A percentile compares a stretch with the other conserved stretches of the same genome.
Conservation (phyloP, 2,329 filamentous ascomycete genomes). For the Trichoderma aggressivum region DNA sequence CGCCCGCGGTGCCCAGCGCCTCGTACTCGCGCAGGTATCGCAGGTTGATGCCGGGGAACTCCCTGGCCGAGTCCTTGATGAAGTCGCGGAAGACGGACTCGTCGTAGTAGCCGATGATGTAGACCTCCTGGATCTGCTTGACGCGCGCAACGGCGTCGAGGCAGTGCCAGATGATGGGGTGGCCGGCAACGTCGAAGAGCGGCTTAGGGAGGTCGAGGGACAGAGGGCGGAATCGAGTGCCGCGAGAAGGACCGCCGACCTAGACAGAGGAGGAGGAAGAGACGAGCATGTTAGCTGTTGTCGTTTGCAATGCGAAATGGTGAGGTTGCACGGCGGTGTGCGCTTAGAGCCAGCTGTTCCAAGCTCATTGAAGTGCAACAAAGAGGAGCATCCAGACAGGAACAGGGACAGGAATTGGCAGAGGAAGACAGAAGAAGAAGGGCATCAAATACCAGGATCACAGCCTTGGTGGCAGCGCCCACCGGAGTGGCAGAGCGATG, state of each 20-base stretch:
- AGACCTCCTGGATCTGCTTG: conserved; percentile 80
- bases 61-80: conserved; percentile 82
- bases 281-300: background rate
- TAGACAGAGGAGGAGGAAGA: conserved; percentile 36
- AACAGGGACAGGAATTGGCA: background rate
- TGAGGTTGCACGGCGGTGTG: background rate
- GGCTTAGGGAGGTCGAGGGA: conserved; percentile 97
- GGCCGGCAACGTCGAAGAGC: conserved; percentile 95
- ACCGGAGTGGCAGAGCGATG: conserved; percentile 42
- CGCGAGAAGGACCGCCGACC: conserved; percentile 93
- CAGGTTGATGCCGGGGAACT: conserved; percentile 80
- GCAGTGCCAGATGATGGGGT: conserved; percentile 98
- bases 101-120: conserved; percentile 98
- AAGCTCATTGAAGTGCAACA: background rate
- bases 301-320: background rate
- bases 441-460: conserved; percentile 70
- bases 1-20: conserved; percentile 90
- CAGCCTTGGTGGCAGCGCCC: conserved; percentile 75
- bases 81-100: conserved; percentile 96
- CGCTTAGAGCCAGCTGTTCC: background rate
- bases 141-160: conserved; percentile 88
- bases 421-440: background rate
- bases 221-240: conserved; percentile 90
- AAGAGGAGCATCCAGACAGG: background rate
- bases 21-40: conserved; percentile 98